Evolutionary conservation across 306 rosid genomes (phyloP), one percentile per base, ranked within the genome.

Genomic region (Senna siamea): DNA sequence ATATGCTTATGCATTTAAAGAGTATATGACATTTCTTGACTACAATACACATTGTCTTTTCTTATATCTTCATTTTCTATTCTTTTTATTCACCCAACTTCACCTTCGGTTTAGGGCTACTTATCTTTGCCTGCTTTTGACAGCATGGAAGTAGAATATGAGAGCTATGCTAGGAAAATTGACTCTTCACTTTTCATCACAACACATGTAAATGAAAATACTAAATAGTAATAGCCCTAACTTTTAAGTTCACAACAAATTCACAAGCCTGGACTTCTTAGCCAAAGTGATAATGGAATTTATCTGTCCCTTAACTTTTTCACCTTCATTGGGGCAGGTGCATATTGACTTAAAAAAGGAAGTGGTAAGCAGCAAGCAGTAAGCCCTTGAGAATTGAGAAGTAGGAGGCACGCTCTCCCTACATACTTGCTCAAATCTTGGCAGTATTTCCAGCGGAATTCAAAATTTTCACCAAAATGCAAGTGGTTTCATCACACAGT

Each of bases 1-100:
- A 43, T 3, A 61, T 15, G 20, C 15, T 48, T 10, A 1, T 38
- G 22, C 66, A 71, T 62, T 51, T 53, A 47, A 26, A 79, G 57
- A 79, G 57, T 35, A 38, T 15, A 73, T 38, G 18, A 40, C 66
- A 28, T 54, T 43, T 17, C 9, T 44, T 11, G 70, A 41, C 20
- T 55, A 12, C 41, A 69, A 18, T 26, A 38, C 19, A 12, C 28
- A 11, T 9, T 41, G 41, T 22, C 53, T 32, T n/a, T n/a, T n/a
- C n/a, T n/a, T n/a, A n/a, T n/a, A n/a, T n/a, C n/a, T n/a, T n/a
- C n/a, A n/a, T n/a, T n/a, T n/a, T n/a, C n/a, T n/a, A n/a, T n/a
- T n/a, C n/a, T n/a, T n/a, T n/a, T n/a, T n/a, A n/a, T n/a, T n/a
- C n/a, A n/a, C 19, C 40, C 26, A 60, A 17, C 19, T 15, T 60